These are phyloP conservation scores for Clonostachys sp. DNA, from an alignment of 2,329 filamentous ascomycete genomes.

Conservation along the genomic window DNA sequence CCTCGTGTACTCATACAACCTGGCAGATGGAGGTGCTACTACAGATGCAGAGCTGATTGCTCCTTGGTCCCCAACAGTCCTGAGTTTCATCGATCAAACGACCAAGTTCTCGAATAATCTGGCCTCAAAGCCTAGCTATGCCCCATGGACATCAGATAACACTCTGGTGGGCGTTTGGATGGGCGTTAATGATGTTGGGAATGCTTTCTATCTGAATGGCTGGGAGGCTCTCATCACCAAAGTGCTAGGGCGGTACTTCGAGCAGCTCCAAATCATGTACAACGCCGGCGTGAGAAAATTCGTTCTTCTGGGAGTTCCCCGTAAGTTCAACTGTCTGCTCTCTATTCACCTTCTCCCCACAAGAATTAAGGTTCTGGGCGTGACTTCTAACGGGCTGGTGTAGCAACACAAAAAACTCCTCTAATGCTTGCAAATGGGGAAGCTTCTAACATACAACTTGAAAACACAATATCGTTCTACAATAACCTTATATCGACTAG, in stretches of 20 bases:
- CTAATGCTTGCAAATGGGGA: neutral
- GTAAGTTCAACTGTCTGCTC: conserved; percentile 6
- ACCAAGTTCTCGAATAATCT: conserved; percentile 20
- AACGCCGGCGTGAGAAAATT: conserved; percentile 51
- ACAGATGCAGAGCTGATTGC: conserved; percentile 45
- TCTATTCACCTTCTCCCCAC: neutral
- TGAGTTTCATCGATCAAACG: conserved; percentile 13
- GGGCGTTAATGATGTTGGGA: conserved; percentile 51
- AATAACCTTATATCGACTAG: conserved; percentile 23
- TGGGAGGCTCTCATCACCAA: conserved; percentile 23
- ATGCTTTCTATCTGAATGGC: conserved; percentile 30
- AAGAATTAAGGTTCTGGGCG: too few relatives aligned
- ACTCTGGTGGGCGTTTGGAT: conserved; percentile 45
- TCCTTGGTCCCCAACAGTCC: conserved; percentile 41
- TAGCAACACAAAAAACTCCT: conserved; percentile 3
- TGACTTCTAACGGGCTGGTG: too few relatives aligned
- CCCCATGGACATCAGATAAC: conserved; percentile 33
- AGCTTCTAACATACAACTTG: conserved; percentile 12
- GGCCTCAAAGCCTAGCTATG: conserved; percentile 17
- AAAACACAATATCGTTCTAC: conserved; percentile 26
- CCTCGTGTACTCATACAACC: conserved; percentile 40
- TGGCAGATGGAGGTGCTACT: conserved; percentile 49
- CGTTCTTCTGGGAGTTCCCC: conserved; percentile 53
- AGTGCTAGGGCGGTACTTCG: conserved; percentile 35
- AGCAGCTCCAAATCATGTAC: conserved; percentile 40